Conservation (phyloP, 345 rosid genomes). For the Populus tremula region DNA sequence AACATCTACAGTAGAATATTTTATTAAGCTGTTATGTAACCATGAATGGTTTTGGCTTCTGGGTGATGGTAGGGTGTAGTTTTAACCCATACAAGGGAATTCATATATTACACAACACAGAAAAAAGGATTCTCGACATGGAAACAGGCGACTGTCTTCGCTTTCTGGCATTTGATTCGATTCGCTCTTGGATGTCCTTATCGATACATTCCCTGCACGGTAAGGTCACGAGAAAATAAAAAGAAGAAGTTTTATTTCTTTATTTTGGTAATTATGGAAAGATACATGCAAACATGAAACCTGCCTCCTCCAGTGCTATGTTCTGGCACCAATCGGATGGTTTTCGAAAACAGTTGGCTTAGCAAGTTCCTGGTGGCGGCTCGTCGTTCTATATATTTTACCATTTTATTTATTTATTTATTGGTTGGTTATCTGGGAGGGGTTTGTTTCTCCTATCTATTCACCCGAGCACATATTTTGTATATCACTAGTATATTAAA, state of each 20-base stretch:
- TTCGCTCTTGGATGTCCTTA: neutral
- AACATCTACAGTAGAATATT: rapidly evolving
- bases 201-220: neutral
- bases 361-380: neutral
- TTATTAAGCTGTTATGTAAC: too few relatives aligned
- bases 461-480: too few relatives aligned
- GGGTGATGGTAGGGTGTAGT: neutral
- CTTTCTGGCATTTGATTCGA: neutral
- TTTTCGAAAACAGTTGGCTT: neutral
- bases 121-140: neutral
- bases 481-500: too few relatives aligned
- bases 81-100: neutral
- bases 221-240: neutral
- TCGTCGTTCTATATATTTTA: too few relatives aligned
- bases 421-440: too few relatives aligned
- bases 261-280: neutral
- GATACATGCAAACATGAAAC: neutral
- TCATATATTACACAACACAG: neutral
- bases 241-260: neutral
- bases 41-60: neutral
- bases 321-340: neutral
- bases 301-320: neutral
- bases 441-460: too few relatives aligned
- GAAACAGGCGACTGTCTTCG: neutral
- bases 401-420: too few relatives aligned